phyloP scores from a whole-genome alignment of 331 rosid genomes.

The Arachis monticola region DNA sequence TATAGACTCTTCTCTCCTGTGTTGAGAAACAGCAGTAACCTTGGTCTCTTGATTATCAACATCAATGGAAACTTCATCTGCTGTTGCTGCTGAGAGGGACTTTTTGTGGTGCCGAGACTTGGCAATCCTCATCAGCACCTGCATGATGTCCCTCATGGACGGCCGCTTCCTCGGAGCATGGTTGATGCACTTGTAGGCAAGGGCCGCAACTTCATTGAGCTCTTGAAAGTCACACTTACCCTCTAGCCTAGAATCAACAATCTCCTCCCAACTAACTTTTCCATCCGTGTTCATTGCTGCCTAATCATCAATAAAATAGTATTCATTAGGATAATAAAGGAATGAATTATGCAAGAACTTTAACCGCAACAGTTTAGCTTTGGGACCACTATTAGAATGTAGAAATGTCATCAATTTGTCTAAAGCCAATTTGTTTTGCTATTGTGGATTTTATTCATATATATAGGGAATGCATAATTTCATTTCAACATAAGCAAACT shows the following conservation, averaged over 20 bases:
- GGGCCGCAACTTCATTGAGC: too few relatives aligned
- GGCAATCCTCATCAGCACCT: conserved; percentile 66
- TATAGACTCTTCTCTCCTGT: conserved; percentile 79
- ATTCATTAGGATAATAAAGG: conserved; percentile 44
- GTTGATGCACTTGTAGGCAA: conserved; percentile 69
- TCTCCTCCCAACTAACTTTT: too few relatives aligned
- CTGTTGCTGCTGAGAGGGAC: conserved; percentile 51
- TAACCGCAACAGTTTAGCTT: conserved; percentile 87
- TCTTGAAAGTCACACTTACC: too few relatives aligned
- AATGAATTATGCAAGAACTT: conserved; percentile 88
- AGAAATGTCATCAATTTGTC: too few relatives aligned
- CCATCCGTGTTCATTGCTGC: too few relatives aligned
- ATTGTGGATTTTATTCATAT: too few relatives aligned
- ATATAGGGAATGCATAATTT: too few relatives aligned
- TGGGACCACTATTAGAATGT: too few relatives aligned
- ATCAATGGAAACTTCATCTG: conserved; percentile 49
- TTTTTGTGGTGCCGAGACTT: conserved; percentile 68
- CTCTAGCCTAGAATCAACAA: too few relatives aligned
- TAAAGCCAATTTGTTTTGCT: too few relatives aligned
- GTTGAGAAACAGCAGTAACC: conserved; percentile 42
- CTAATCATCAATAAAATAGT: too few relatives aligned
- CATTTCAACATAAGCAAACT: too few relatives aligned
- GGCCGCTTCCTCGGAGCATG: conserved; percentile 78
- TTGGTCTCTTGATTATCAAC: conserved; percentile 61
- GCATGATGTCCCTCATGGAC: conserved; percentile 91